These are phyloP conservation scores for Cutaneotrichosporon cutaneum DNA, from an alignment of 1,284 basidiomycete species.

Conservation along the genomic window DNA sequence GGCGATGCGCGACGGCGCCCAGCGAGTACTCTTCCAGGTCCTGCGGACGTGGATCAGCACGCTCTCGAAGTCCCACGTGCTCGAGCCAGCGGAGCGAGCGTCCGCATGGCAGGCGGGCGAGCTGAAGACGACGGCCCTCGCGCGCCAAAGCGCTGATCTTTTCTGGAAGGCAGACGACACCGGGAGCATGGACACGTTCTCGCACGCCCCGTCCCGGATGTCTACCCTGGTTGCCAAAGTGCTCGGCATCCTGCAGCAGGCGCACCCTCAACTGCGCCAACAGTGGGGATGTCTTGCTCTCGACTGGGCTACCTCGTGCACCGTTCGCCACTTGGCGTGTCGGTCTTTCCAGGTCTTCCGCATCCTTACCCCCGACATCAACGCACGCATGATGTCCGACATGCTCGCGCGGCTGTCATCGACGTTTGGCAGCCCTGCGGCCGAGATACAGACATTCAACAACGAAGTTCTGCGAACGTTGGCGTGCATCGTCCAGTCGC, in stretches of 20 bases:
- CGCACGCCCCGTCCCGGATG: constrained; percentile 64
- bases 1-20: constrained; percentile 69
- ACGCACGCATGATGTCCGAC: constrained; percentile 70
- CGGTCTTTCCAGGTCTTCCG: constrained; percentile 89
- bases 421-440: constrained; percentile 69
- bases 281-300: constrained; percentile 80
- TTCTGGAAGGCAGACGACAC: constrained; percentile 75
- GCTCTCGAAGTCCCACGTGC: constrained; percentile 43
- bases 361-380: constrained; percentile 71
- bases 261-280: constrained; percentile 66
- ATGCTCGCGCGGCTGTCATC: constrained; percentile 80
- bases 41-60: constrained; percentile 68
- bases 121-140: constrained; percentile 60
- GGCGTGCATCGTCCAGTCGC: constrained; percentile 63
- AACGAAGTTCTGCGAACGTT: constrained; percentile 80
- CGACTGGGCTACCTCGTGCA: constrained; percentile 81
- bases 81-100: constrained; percentile 27
- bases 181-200: constrained; percentile 39
- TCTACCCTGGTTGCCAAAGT: constrained; percentile 65
- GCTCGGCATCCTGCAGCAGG: constrained; percentile 66
- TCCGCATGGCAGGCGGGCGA: constrained; percentile 42
- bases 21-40: constrained; percentile 73
- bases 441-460: constrained; percentile 77
- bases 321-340: constrained; percentile 81
- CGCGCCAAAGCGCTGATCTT: constrained; percentile 52